A percentile compares a stretch with the other conserved stretches of the same genome.
Conservation (phyloP, 352 stramenopile species). For the Phytopythium vexans region DNA sequence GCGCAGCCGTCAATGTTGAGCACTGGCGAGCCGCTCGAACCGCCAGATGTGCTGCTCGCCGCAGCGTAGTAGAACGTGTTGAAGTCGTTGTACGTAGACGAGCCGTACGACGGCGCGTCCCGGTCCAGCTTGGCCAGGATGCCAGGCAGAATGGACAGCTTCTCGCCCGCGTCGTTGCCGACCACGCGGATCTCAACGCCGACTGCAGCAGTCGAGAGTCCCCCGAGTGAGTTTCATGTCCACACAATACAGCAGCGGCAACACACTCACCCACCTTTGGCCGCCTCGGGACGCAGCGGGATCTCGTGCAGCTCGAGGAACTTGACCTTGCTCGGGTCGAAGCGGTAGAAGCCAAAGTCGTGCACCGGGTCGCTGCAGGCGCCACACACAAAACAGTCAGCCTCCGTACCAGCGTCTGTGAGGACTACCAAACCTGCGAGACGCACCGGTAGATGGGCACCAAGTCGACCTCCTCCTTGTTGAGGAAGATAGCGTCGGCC, state of each 20-base stretch:
- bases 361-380: constrained; percentile 83
- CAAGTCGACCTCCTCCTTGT: constrained; percentile 92
- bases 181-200: constrained; percentile 91
- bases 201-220: constrained; percentile 31
- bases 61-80: constrained; percentile 93
- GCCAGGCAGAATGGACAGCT: constrained; percentile 87
- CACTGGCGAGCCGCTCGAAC: constrained; percentile 87
- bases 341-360: constrained; percentile 92
- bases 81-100: constrained; percentile 88
- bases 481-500: constrained; percentile 91
- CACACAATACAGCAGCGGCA: neutral
- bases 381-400: neutral
- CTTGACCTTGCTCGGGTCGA: constrained; percentile 87
- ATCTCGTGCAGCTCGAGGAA: constrained; percentile 87
- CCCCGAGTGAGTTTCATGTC: neutral
- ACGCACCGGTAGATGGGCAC: constrained; percentile 82
- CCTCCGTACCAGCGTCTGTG: neutral
- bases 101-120: constrained; percentile 87
- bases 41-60: constrained; percentile 83
- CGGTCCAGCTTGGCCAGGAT: constrained; percentile 90
- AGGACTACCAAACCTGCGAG: neutral
- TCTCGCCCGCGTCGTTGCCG: constrained; percentile 91
- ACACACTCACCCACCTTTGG: constrained; percentile 45
- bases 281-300: constrained; percentile 75
- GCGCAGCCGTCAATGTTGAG: constrained; percentile 86